Conservation (phyloP, 495 filamentous ascomycete genomes). For the Pseudomonodictys pantanalensis region DNA sequence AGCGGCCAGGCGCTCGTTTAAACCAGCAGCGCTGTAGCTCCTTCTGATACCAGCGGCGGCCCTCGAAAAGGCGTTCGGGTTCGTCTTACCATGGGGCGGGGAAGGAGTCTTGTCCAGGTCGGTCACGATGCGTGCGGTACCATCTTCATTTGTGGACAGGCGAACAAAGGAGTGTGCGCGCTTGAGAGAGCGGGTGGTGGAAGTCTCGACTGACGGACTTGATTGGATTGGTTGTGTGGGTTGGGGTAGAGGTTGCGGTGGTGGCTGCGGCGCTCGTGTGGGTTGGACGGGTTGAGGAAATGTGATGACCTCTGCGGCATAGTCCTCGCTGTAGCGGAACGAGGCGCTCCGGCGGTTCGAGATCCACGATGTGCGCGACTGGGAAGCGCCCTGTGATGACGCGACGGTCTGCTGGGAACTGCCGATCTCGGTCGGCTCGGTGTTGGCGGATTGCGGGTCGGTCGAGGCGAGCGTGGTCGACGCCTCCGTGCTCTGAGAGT, state of each 20-base stretch:
- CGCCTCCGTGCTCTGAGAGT: constrained; percentile 15
- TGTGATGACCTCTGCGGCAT: constrained; percentile 1
- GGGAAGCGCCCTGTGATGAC: constrained; percentile 27
- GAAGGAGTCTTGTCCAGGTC: constrained; percentile 65
- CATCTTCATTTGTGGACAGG: constrained; percentile 74
- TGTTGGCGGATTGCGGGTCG: constrained; percentile 24
- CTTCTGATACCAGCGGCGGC: constrained; percentile 51
- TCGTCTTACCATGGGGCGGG: constrained; percentile 53
- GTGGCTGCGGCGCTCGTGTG: too few species aligned
- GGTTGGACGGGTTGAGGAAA: constrained; percentile 3
- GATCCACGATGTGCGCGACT: constrained; percentile 40
- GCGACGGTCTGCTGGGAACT: constrained; percentile 26
- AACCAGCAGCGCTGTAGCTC: constrained; percentile 56
- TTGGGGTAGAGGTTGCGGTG: too few species aligned
- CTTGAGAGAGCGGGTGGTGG: constrained; percentile 24
- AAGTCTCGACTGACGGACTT: too few species aligned
- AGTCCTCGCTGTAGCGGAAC: constrained; percentile 32
- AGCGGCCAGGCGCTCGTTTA: constrained; percentile 40
- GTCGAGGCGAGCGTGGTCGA: constrained; percentile 11
- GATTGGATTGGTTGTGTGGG: too few species aligned
- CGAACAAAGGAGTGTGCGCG: constrained; percentile 53
- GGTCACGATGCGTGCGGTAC: constrained; percentile 74
- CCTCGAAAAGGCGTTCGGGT: constrained; percentile 6
- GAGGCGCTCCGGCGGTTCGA: constrained; percentile 44
- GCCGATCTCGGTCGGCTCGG: constrained; percentile 22